Evolutionary conservation across 129 eudicot genomes (phyloP), one percentile per base, ranked within the genome.

Genomic region (Escallonia rubra): DNA sequence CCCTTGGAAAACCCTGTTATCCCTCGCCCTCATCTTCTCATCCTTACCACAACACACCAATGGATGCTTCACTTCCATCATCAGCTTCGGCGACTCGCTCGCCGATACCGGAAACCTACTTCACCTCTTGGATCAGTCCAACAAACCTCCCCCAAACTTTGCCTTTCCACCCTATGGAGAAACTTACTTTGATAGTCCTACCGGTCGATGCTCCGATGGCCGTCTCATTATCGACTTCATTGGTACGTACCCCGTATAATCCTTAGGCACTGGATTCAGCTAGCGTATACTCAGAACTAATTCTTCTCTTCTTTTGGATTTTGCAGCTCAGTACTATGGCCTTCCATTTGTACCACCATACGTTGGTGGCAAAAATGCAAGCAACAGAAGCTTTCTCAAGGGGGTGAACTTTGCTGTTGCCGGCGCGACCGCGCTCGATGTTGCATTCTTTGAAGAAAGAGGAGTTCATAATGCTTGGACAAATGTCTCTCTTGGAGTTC

Each of bases 141-240:
- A 16, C 34, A 13, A 54, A 16, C 87, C 16, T 55, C 74, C 88
- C 0, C 85, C 86, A 0, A 89, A 89, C 51, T 71, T 85, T 3
- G 73, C 86, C 41, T 82, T 80, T 59, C 86, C 96, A 3, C 95
- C 97, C 0, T 87, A 87, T 11, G 97, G 95, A 0, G 77, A 78
- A 61, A 90, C 91, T 0, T 90, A 80, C 78, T 85, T 85, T 45
- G 69, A 73, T 45, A 81, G 56, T 11, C 70, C 97, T 41, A 90
- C 95, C 0, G 95, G 97, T n/a, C 95, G 95, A 38, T 87, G 97
- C 85, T 90, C 95, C 2, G 57, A 90, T 46, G 97, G 97, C 10
- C 87, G 95, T 39, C 87, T 90, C 43, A 59, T 86, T 0, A 68
- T 86, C 10, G 97, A 87, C 54, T 90, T 87, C 50, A 54, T 90